Base-by-base conservation (phyloP, 768 basidiomycete genomes). In the Postia placenta region DNA sequence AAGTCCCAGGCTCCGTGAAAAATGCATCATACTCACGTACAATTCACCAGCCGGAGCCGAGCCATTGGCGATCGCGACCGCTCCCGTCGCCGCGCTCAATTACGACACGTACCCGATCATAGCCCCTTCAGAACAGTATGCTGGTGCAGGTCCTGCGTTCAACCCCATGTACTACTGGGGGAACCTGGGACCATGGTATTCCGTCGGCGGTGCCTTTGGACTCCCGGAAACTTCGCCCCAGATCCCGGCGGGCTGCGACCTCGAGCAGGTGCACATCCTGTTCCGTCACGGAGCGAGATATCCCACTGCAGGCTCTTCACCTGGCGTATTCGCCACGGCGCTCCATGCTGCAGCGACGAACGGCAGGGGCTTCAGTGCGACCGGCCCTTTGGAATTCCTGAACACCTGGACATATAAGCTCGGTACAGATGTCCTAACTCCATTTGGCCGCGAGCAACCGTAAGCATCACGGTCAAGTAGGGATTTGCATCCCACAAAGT, bases 141-240 rank as follows among this genome's bases (percentile, higher is more conserved):
- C 49, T 24, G n/a, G 35, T 15, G 20, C 28, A 22, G 36, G 40
- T 14, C 28, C 42, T n/a, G 12, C 54, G 20, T 80, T 81, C 58
- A 64, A 79, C 45, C 64, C 78, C 19, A 53, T 75, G 28, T 64
- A 67, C 42, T 60, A 72, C 45, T 71, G 72, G 64, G 79, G 76
- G 19, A 76, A 73, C 54, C 69, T 78, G 26, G 64, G 71, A 2
- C 78, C 78, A 1, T 75, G 71, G 71, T 71, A 71, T 53, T 79
- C 78, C 14, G 69, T 79, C 17, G 61, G 69, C 2, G 60, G 69
- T 2, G 51, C 49, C 1, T 76, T 76, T 56, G 79, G 78, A 19
- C 64, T 80, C 14, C 71, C 69, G 7, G 57, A 71, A 19, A 63
- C 79, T 4, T 73, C 74, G 11, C 69, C 75, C 1, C 37, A 66